phyloP scores from a whole-genome alignment of 1,139 yeast genomes.

The Geotrichum siamense region DNA sequence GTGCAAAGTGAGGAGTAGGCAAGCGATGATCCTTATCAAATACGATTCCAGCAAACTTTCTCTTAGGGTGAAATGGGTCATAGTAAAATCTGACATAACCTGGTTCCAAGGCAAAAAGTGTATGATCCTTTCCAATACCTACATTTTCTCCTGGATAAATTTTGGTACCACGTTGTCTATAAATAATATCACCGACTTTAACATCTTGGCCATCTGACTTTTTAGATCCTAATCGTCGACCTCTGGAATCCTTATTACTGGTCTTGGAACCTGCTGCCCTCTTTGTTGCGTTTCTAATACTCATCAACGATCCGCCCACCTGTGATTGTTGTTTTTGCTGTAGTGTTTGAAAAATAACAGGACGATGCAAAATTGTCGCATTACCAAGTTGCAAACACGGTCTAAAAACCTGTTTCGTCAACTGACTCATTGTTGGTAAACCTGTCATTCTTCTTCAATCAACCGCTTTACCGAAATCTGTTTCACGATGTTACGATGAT shows the following conservation, averaged over 20 bases:
- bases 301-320: slow-evolving; percentile 25
- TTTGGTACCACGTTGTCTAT: slow-evolving; percentile 96
- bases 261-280: slow-evolving; percentile 91
- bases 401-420: slow-evolving; percentile 13
- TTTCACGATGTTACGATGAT: too few relatives aligned
- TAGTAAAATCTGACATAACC: slow-evolving; percentile 86
- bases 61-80: slow-evolving; percentile 95
- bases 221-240: slow-evolving; percentile 90
- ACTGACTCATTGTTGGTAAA: slow-evolving; percentile 10
- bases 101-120: slow-evolving; percentile 84
- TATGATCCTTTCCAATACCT: slow-evolving; percentile 89
- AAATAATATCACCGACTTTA: slow-evolving; percentile 77
- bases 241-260: slow-evolving; percentile 89
- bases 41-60: slow-evolving; percentile 87
- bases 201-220: slow-evolving; percentile 64
- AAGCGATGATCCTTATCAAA: slow-evolving; percentile 54
- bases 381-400: slow-evolving; percentile 16
- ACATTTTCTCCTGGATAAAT: slow-evolving; percentile 89
- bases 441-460: too few relatives aligned
- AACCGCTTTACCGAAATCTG: too few relatives aligned
- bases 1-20: slow-evolving; percentile 86
- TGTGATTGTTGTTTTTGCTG: not conserved
- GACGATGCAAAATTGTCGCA: slow-evolving; percentile 9
- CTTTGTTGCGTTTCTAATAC: slow-evolving; percentile 86
- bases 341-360: not conserved